Base-by-base conservation (phyloP, 208 protist species). In the Trichomonas tenax region DNA sequence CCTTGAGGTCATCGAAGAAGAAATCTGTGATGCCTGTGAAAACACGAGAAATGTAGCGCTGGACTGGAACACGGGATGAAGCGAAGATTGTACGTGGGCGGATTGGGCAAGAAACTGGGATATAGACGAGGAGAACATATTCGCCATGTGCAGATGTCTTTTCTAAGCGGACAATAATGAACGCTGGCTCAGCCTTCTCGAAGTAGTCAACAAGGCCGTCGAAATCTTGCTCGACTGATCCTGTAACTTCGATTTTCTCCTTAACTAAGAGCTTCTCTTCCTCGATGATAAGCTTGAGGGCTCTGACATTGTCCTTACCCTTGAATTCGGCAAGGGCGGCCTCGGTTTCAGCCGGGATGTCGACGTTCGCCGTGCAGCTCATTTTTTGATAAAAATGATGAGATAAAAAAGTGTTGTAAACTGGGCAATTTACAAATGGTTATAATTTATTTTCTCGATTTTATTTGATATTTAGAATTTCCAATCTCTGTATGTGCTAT, bases 61-160 rank as follows among this genome's bases (percentile, higher is more conserved):
- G 82, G 9, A 90, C 82, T 90, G 82, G 36, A 48, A 48, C 36
- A n/a, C 82, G 36, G 17, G 82, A 90, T 3, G 82, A 90, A 48
- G 82, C 82, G n/a, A 90, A 90, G 41, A 90, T 90, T 48, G 82
- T 90, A 34, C 82, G 9, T 90, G 82, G 40, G 40, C 82, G 82
- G 31, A 90, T 48, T 90, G 82, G 82, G 82, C 82, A 90, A n/a
- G 36, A 23, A 44, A 36, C 1, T 90, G 82, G 82, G 21, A 90
- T 90, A 21, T 34, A 90, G 9, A 90, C n/a, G 41, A 90, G 34
- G 11, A 90, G 9, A 48, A 90, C 23, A 48, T n/a, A 90, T 90
- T 90, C 82, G 34, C n/a, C n/a, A 26, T 17, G 10, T 48, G 8
- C 36, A 34, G 41, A 21, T 48, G 4, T 21, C n/a, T 90, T 90